Evolutionary conservation across 768 basidiomycete species (phyloP).

Genomic region (Pleurotus cornucopiae): DNA sequence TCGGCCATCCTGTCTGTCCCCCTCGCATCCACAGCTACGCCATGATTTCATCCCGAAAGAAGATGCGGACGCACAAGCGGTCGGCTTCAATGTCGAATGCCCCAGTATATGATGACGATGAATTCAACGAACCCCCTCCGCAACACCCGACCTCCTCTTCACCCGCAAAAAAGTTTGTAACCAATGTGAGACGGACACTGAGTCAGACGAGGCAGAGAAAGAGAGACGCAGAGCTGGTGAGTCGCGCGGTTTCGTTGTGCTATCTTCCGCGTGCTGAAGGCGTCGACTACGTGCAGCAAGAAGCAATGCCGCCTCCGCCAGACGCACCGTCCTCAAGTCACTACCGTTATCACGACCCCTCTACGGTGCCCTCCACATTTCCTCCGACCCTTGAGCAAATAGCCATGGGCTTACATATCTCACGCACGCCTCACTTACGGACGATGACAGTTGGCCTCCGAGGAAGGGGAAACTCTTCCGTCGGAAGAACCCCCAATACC

Average conservation of each 20-base stretch:
- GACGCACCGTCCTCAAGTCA: slow-evolving; percentile 14
- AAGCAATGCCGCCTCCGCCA: not conserved
- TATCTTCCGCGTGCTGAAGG: not conserved
- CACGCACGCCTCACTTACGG: slow-evolving; percentile 69
- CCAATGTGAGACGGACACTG: not conserved
- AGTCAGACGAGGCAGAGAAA: not conserved
- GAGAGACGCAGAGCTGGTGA: not conserved
- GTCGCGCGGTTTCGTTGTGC: not conserved
- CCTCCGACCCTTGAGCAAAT: slow-evolving; percentile 74
- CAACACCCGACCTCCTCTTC: not conserved
- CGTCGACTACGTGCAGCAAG: not conserved
- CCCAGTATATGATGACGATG: not conserved
- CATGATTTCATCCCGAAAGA: not conserved
- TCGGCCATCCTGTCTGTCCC: too few species aligned
- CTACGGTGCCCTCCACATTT: slow-evolving; percentile 31
- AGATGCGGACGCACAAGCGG: not conserved
- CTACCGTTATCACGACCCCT: slow-evolving; percentile 33
- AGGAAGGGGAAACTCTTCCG: not conserved
- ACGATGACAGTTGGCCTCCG: slow-evolving; percentile 3
- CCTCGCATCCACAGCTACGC: too few species aligned
- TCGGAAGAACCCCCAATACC: not conserved
- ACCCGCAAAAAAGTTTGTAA: slow-evolving; percentile 1
- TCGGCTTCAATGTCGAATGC: not conserved
- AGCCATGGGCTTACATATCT: slow-evolving; percentile 76
- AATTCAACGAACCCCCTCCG: not conserved